Conservation (phyloP, 2,329 filamentous ascomycete genomes). For the Hypoxylon sp. region DNA sequence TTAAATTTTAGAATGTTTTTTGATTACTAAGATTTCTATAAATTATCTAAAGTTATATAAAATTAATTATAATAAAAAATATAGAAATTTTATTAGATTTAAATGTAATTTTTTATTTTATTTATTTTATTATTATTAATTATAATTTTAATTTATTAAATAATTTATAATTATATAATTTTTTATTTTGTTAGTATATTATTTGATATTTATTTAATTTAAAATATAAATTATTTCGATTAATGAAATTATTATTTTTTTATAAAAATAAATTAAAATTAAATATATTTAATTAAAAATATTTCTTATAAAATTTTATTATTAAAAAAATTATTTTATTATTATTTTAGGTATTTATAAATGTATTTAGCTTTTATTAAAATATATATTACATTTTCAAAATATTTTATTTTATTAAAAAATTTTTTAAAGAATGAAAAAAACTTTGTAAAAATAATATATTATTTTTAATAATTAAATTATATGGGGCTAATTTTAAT, state of each 20-base stretch:
- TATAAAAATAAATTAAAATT: neutral
- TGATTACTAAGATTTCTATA: neutral
- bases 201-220: neutral
- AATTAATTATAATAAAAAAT: constrained; percentile 1
- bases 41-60: neutral
- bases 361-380: neutral
- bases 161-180: neutral
- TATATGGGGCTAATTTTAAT: neutral
- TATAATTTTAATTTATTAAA: neutral
- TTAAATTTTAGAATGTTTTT: neutral
- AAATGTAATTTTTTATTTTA: neutral
- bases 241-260: neutral
- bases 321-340: neutral
- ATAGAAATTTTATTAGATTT: neutral
- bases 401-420: neutral
- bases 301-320: neutral
- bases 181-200: neutral
- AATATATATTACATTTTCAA: neutral
- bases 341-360: neutral
- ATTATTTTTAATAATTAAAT: neutral
- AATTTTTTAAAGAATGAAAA: neutral
- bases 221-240: neutral
- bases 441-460: neutral
- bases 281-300: neutral
- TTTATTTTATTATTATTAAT: neutral